Percentiles rank a stretch among this genome's conserved stretches.
phyloP scores from a whole-genome alignment of 495 filamentous ascomycete species.

The Poronia punctata region DNA sequence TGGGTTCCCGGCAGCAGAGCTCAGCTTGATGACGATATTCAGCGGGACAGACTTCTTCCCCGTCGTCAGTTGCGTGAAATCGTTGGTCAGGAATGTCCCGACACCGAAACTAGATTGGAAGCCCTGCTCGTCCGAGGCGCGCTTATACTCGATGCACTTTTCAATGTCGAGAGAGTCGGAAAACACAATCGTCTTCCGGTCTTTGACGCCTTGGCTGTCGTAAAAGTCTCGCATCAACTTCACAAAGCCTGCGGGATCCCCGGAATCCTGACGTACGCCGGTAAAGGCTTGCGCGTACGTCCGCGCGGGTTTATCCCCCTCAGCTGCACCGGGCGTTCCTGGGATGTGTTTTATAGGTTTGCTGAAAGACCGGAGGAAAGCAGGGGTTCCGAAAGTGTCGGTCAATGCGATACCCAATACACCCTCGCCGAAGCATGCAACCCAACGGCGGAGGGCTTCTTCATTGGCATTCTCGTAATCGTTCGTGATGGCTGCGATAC shows the following conservation, averaged over 20 bases:
- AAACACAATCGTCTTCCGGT: slow-evolving; percentile 91
- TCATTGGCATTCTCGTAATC: slow-evolving; percentile 82
- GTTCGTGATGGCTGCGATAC: slow-evolving; percentile 81
- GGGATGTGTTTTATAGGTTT: slow-evolving; percentile 42
- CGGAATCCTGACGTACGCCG: slow-evolving; percentile 91
- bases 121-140: slow-evolving; percentile 66
- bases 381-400: slow-evolving; percentile 94
- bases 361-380: slow-evolving; percentile 78
- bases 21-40: slow-evolving; percentile 96
- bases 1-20: slow-evolving; percentile 70
- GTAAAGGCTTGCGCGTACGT: slow-evolving; percentile 82
- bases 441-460: slow-evolving; percentile 75
- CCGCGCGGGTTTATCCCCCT: slow-evolving; percentile 17
- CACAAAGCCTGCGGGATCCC: slow-evolving; percentile 77
- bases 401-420: slow-evolving; percentile 88
- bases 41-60: slow-evolving; percentile 83
- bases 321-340: slow-evolving; percentile 8
- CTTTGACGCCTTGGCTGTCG: slow-evolving; percentile 61
- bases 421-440: slow-evolving; percentile 84
- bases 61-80: slow-evolving; percentile 61
- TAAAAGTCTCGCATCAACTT: slow-evolving; percentile 84
- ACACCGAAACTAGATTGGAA: slow-evolving; percentile 86
- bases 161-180: slow-evolving; percentile 93
- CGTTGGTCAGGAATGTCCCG: slow-evolving; percentile 93
- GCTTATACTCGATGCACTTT: slow-evolving; percentile 82